Percentiles rank a stretch among this genome's conserved stretches.
Evolutionary conservation across 208 protist genomes (phyloP).

Genomic region (Acanthamoeba triangularis): DNA sequence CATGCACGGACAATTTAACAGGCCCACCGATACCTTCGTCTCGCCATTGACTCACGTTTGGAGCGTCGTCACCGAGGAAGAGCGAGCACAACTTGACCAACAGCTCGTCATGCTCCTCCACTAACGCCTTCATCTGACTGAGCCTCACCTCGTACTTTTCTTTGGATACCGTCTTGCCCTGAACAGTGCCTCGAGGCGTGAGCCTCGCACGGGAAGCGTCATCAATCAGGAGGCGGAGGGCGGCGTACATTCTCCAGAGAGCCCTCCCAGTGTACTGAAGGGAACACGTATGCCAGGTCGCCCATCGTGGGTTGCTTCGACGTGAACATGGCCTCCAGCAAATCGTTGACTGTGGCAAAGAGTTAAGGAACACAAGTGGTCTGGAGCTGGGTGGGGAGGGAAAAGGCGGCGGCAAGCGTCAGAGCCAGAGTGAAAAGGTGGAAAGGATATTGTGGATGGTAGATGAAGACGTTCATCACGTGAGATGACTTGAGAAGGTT

Average conservation of each 20-base stretch:
- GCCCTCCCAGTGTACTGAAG: neutral
- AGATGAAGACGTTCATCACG: constrained; percentile 56
- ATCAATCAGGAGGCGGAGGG: neutral
- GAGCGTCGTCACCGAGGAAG: constrained; percentile 1
- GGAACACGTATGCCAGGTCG: neutral
- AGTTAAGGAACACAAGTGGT: neutral
- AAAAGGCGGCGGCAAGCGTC: neutral
- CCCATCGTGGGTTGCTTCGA: neutral
- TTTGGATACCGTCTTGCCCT: neutral
- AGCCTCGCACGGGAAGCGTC: neutral
- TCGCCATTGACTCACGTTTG: neutral
- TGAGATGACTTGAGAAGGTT: constrained; percentile 43
- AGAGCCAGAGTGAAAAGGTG: neutral
- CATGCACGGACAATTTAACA: neutral
- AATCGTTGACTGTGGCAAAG: constrained; percentile 23
- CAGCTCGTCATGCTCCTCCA: constrained; percentile 27
- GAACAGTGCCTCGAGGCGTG: neutral
- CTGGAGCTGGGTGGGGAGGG: neutral
- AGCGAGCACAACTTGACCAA: constrained; percentile 31
- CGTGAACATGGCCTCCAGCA: constrained; percentile 41
- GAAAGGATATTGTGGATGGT: constrained; percentile 53
- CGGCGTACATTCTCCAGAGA: neutral
- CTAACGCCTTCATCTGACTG: neutral
- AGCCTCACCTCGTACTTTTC: constrained; percentile 16
- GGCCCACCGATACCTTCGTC: neutral